Evolutionary conservation across 164 flowering plant species (phyloP).

Genomic region (Brasenia schreberi): DNA sequence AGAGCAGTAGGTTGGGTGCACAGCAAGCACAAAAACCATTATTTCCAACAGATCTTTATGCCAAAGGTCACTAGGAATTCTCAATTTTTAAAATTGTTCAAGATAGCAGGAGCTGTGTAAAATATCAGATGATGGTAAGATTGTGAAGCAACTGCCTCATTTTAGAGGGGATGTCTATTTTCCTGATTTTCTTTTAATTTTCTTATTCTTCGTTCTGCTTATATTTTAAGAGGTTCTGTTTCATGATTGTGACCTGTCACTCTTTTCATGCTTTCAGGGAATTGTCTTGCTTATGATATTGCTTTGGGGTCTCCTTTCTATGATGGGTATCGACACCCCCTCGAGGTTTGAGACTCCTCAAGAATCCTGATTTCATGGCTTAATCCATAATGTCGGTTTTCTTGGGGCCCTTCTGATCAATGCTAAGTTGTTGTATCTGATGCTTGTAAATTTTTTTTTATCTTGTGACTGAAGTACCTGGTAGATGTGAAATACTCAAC

Average conservation of each 20-base stretch:
- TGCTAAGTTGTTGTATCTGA: too few species aligned
- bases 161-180: not conserved
- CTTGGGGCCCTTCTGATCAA: too few species aligned
- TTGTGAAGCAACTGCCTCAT: not conserved
- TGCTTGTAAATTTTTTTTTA: too few species aligned
- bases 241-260: not conserved
- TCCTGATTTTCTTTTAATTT: not conserved
- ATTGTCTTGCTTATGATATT: slow-evolving; percentile 75
- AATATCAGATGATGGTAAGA: not conserved
- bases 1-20: too few species aligned
- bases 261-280: slow-evolving; percentile 39
- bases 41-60: too few species aligned
- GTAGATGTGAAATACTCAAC: too few species aligned
- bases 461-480: too few species aligned
- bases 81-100: not conserved
- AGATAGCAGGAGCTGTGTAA: not conserved
- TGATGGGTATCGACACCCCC: slow-evolving; percentile 95
- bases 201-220: not conserved
- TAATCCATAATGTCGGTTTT: not conserved
- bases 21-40: too few species aligned
- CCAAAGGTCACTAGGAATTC: not conserved
- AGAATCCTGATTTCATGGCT: slow-evolving; percentile 33
- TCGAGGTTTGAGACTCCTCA: slow-evolving; percentile 82
- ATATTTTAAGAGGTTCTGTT: not conserved
- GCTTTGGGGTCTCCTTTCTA: slow-evolving; percentile 86